Conservation (phyloP, 768 basidiomycete species). For the Hortiboletus campestris region DNA sequence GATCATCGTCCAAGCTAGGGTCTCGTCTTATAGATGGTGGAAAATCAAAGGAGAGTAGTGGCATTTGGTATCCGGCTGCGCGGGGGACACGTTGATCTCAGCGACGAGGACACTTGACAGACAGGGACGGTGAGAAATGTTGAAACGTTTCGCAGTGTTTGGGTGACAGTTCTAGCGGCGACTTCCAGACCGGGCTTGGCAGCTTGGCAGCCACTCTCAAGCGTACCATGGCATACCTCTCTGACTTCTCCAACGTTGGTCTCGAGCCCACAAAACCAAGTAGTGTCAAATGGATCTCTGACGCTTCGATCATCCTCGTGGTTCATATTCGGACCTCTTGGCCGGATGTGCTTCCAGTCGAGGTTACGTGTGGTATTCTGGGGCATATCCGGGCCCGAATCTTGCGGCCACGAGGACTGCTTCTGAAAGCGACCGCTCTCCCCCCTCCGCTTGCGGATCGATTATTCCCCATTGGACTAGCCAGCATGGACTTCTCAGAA, state of each 20-base stretch:
- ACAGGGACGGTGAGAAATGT: background rate
- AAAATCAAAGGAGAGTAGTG: conserved; percentile 32
- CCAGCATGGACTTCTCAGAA: background rate
- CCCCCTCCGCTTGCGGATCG: background rate
- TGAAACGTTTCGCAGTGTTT: too few relatives aligned
- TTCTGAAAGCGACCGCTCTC: background rate
- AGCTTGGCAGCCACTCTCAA: too few relatives aligned
- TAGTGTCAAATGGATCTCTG: background rate
- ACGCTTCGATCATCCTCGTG: too few relatives aligned
- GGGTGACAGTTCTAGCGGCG: too few relatives aligned
- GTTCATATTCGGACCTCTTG: too few relatives aligned
- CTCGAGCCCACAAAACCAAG: background rate
- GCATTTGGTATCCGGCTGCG: conserved; percentile 18
- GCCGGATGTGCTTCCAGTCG: background rate
- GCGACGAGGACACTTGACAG: background rate
- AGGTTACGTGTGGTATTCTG: background rate
- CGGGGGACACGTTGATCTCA: background rate
- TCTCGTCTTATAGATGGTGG: conserved; percentile 14
- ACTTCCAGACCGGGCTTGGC: too few relatives aligned
- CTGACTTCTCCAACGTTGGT: too few relatives aligned
- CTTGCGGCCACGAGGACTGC: background rate
- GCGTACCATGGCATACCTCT: too few relatives aligned
- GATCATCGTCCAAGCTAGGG: conserved; percentile 26
- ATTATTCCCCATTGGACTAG: background rate
- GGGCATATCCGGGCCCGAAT: background rate